phyloP scores from a whole-genome alignment of 805 yeast genomes.

The Starmerella potacharoeniae region DNA sequence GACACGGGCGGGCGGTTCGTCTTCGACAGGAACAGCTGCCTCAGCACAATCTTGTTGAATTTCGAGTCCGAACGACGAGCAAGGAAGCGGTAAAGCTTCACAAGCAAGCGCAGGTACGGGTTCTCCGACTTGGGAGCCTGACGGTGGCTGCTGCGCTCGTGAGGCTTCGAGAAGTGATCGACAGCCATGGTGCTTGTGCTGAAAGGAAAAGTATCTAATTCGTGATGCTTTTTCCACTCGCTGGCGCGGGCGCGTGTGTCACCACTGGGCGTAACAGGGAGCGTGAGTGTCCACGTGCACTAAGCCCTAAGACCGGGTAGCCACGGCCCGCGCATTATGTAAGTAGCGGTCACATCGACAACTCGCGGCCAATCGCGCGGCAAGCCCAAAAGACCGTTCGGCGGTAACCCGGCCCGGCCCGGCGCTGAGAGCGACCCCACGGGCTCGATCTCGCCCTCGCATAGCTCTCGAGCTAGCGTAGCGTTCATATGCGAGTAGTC shows the following conservation, averaged over 20 bases:
- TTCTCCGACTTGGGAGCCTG: conserved; percentile 99
- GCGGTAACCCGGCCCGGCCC: too few species aligned
- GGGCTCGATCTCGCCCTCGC: too few species aligned
- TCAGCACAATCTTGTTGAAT: conserved; percentile 96
- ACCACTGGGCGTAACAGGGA: conserved; percentile 5
- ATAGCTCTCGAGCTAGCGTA: too few species aligned
- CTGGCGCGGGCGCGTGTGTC: conserved; percentile 1
- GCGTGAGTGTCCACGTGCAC: conserved; percentile 7
- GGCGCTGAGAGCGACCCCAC: too few species aligned
- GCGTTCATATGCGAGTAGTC: too few species aligned
- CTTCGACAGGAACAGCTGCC: conserved; percentile 92
- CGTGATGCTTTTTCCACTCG: conserved; percentile 15
- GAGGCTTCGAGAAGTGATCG: conserved; percentile 95
- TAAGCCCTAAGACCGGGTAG: conserved; percentile 18
- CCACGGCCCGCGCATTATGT: background rate
- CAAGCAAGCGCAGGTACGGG: conserved; percentile 95
- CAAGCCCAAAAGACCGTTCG: too few species aligned
- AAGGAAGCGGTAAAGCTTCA: conserved; percentile 96
- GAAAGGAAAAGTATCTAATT: conserved; percentile 4
- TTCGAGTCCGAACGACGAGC: conserved; percentile 98
- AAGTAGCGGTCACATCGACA: background rate
- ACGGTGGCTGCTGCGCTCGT: conserved; percentile 92
- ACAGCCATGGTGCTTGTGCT: conserved; percentile 61
- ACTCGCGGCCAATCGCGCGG: too few species aligned
- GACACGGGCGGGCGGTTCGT: conserved; percentile 99